These are phyloP conservation scores for Waitea zeae DNA, from an alignment of 1,284 basidiomycete species.

Conservation along the genomic window DNA sequence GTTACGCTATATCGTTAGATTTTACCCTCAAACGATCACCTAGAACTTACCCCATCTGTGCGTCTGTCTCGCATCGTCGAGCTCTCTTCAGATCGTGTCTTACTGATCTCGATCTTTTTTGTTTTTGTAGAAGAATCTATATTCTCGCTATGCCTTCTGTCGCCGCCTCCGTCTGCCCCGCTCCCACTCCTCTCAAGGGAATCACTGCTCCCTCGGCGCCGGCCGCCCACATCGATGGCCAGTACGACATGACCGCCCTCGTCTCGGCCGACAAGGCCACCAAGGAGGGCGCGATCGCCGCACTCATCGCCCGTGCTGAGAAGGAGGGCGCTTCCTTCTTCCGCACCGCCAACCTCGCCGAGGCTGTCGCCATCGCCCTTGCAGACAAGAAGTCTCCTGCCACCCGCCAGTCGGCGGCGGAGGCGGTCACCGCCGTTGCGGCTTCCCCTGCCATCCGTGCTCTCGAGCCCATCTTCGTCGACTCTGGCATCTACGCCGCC, in stretches of 20 bases:
- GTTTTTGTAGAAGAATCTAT: too few relatives aligned
- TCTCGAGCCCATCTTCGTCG: conserved; percentile 81
- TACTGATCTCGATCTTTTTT: too few relatives aligned
- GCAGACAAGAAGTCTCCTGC: conserved; percentile 83
- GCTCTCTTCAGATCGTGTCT: too few relatives aligned
- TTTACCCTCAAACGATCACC: too few relatives aligned
- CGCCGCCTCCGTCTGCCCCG: conserved; percentile 25
- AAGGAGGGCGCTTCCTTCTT: conserved; percentile 80
- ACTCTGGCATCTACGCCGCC: conserved; percentile 69
- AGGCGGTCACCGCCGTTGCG: conserved; percentile 55
- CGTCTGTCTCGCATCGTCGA: too few relatives aligned
- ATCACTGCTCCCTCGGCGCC: conserved; percentile 19
- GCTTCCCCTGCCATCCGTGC: conserved; percentile 69
- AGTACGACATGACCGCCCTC: conserved; percentile 47
- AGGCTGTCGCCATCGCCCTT: conserved; percentile 74
- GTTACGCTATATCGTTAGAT: too few relatives aligned
- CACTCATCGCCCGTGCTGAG: conserved; percentile 61
- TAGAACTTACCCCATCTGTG: too few relatives aligned
- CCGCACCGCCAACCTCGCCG: conserved; percentile 58
- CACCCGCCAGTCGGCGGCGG: conserved; percentile 72
- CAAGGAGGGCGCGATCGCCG: conserved; percentile 51
- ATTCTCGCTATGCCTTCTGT: too few relatives aligned
- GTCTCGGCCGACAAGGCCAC: conserved; percentile 60
- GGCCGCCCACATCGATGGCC: conserved; percentile 26
- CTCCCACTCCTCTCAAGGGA: conserved; percentile 43